These are phyloP conservation scores for Discostella stelligeroides DNA, from an alignment of 108 stramenopile species.

Conservation along the genomic window DNA sequence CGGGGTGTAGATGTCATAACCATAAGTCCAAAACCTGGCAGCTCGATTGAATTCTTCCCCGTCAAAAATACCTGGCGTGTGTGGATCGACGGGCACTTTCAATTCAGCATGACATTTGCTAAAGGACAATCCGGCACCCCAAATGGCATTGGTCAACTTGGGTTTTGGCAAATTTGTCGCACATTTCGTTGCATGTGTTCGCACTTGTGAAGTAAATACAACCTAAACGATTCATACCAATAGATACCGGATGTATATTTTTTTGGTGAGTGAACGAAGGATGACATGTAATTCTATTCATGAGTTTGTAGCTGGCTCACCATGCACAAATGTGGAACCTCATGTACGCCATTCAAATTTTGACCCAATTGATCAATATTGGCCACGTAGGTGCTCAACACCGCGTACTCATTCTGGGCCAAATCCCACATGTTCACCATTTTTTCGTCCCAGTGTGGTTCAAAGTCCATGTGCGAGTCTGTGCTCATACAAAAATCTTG, in stretches of 20 bases:
- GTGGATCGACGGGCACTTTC: slow-evolving; percentile 88
- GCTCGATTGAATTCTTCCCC: slow-evolving; percentile 91
- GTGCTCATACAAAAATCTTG: slow-evolving; percentile 92
- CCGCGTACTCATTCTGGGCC: slow-evolving; percentile 88
- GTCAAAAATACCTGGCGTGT: slow-evolving; percentile 86
- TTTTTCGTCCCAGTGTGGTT: slow-evolving; percentile 60
- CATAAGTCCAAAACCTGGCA: slow-evolving; percentile 88
- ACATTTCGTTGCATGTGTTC: slow-evolving; percentile 75
- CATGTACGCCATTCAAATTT: slow-evolving; percentile 45
- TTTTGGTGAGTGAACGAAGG: too few relatives aligned
- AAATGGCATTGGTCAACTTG: slow-evolving; percentile 85
- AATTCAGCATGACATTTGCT: slow-evolving; percentile 88
- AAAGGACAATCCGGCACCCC: slow-evolving; percentile 88
- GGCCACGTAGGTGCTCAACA: slow-evolving; percentile 86
- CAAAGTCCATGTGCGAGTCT: slow-evolving; percentile 89
- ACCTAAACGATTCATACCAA: too few relatives aligned
- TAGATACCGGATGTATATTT: too few relatives aligned
- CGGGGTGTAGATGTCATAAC: slow-evolving; percentile 93
- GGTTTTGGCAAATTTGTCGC: slow-evolving; percentile 56
- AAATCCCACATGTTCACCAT: slow-evolving; percentile 77
- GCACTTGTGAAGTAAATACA: slow-evolving; percentile 60
- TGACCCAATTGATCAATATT: slow-evolving; percentile 65
- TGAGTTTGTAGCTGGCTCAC: too few relatives aligned
- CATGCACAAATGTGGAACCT: slow-evolving; percentile 86
- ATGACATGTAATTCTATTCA: too few relatives aligned